Evolutionary conservation across 176 grass and related monocot species (phyloP), one percentile per base, ranked within the genome.

Genomic region (Puccinellia tenuiflora): DNA sequence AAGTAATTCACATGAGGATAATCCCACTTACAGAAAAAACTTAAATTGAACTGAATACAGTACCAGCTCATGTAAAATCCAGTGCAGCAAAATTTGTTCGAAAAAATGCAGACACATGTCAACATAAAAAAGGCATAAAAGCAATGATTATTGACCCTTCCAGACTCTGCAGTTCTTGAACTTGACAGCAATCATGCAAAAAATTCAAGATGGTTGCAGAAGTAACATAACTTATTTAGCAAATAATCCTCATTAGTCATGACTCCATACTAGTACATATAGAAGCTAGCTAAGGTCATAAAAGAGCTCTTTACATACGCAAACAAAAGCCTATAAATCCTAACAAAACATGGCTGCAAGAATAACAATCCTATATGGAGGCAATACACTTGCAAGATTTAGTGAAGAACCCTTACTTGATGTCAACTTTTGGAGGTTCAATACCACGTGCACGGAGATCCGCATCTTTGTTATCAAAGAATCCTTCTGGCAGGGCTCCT

Each of bases 381-480:
- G 35, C 45, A 64, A 64, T 17, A 29, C 75, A 55, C 4, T 47
- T 5, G 73, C 55, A 79, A 70, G 18, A 70, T 50, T 38, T 74
- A 33, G 79, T 14, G 8, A 38, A 78, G 47, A 80, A 87, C 74
- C 37, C 76, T 81, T 90, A 95, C 93, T 90, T 90, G 39, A 92
- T 82, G 71, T 90, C 87, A 78, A 95, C 75, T 37, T 95, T 95
- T 68, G 87, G 89, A 78, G 90, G 93, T 81, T 95, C 82, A 74
- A 95, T 90, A 61, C 93, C 93, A 79, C 90, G 93, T 83, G 93
- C 93, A 75, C 89, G 89, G 37, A 99, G 93, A 92, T 99, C 97
- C 8, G 93, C 93, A 76, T 96, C 97, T 88, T 96, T 96, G 88
- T 96, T 99, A 88, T 99, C 97, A 45, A 99, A 99, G 79, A 99